Conservation (phyloP, 495 filamentous ascomycete genomes). For the Podospora didyma region DNA sequence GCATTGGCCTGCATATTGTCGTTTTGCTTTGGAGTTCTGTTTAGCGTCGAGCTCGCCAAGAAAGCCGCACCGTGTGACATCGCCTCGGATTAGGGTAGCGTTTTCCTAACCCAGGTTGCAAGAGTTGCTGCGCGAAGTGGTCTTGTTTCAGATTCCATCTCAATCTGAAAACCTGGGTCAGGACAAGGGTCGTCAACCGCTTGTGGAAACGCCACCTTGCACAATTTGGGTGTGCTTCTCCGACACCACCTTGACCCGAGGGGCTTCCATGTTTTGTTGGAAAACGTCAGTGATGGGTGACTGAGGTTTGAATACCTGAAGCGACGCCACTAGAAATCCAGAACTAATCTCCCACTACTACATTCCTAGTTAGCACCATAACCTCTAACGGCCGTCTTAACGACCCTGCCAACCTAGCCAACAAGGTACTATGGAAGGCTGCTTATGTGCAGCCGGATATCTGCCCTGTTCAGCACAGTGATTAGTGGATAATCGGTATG, state of each 20-base stretch:
- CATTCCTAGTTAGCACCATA: neutral
- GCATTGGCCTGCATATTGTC: neutral
- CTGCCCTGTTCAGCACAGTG: neutral
- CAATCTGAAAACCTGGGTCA: conserved; percentile 7
- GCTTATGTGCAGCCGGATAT: neutral
- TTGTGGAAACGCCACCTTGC: neutral
- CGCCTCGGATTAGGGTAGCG: conserved; percentile 13
- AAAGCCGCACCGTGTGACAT: conserved; percentile 18
- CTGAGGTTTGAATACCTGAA: neutral
- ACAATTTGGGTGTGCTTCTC: neutral
- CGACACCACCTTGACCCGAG: neutral
- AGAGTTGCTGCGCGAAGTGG: conserved; percentile 3
- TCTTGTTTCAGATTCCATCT: conserved; percentile 20
- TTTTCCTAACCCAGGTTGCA: conserved; percentile 3
- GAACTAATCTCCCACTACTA: neutral
- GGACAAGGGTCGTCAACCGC: conserved; percentile 6
- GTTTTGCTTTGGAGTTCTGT: too few relatives aligned
- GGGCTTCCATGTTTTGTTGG: neutral
- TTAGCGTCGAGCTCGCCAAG: neutral
- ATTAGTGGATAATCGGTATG: neutral
- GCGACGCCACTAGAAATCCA: neutral
- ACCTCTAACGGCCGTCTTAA: too few relatives aligned
- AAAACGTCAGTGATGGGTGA: neutral
- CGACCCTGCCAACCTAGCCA: too few relatives aligned
- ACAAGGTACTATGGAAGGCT: neutral